These are phyloP conservation scores for Persicaria tinctoria DNA, from an alignment of 148 eudicot species.

Conservation along the genomic window DNA sequence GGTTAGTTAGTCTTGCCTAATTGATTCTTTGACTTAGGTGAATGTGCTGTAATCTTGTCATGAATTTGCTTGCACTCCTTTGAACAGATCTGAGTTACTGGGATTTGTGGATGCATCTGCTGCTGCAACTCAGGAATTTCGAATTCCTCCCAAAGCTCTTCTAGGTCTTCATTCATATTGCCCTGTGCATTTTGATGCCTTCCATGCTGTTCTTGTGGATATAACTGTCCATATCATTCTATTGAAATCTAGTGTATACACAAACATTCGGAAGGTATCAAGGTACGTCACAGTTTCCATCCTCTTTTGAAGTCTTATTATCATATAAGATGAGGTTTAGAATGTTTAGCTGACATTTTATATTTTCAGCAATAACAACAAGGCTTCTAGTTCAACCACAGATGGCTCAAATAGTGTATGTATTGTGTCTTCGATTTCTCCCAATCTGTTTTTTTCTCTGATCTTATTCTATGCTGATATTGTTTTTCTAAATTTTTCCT, in stretches of 20 bases:
- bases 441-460: not conserved
- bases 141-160: slow-evolving; percentile 91
- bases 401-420: slow-evolving; percentile 57
- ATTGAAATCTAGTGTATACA: slow-evolving; percentile 41
- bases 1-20: slow-evolving; percentile 41
- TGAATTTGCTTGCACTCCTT: slow-evolving; percentile 9
- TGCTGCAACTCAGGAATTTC: slow-evolving; percentile 90
- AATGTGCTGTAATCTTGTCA: not conserved
- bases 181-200: slow-evolving; percentile 92
- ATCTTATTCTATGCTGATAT: not conserved
- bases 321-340: not conserved
- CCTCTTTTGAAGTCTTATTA: slow-evolving; percentile 2
- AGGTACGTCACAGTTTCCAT: slow-evolving; percentile 63
- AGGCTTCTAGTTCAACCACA: slow-evolving; percentile 18
- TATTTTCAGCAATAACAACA: slow-evolving; percentile 24
- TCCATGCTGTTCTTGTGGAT: slow-evolving; percentile 90
- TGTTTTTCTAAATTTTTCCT: not conserved
- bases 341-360: not conserved
- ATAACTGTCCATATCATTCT: slow-evolving; percentile 64
- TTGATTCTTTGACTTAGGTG: not conserved
- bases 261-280: slow-evolving; percentile 50
- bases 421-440: slow-evolving; percentile 5
- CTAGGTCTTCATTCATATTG: slow-evolving; percentile 90
- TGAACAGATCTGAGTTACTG: slow-evolving; percentile 64
- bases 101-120: slow-evolving; percentile 53